Evolutionary conservation across 2,329 filamentous ascomycete genomes (phyloP).

Genomic region (Beauveria caledonica): DNA sequence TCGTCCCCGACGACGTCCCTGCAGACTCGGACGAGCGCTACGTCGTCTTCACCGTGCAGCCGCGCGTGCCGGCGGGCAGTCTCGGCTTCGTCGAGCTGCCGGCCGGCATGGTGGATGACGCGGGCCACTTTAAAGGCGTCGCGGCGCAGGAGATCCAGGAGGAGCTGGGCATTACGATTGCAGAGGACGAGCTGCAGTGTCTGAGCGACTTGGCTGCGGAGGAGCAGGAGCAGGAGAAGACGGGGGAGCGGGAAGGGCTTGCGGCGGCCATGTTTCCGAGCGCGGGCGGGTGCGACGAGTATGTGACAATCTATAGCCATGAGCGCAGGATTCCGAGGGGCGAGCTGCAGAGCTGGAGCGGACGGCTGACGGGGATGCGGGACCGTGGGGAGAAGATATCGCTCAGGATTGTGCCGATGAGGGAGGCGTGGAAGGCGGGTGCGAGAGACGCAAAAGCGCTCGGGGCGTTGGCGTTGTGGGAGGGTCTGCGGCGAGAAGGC

Average conservation of each 20-base stretch:
- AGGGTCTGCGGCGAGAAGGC: slow-evolving; percentile 42
- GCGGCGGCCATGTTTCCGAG: slow-evolving; percentile 48
- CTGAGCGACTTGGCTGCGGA: slow-evolving; percentile 42
- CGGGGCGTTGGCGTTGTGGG: slow-evolving; percentile 49
- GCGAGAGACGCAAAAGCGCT: slow-evolving; percentile 53
- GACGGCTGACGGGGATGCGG: slow-evolving; percentile 48
- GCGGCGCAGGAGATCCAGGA: slow-evolving; percentile 54
- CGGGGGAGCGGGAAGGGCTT: slow-evolving; percentile 29
- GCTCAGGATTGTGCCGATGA: slow-evolving; percentile 48
- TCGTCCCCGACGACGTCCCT: slow-evolving; percentile 42
- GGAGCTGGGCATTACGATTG: slow-evolving; percentile 48
- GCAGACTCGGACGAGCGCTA: slow-evolving; percentile 29
- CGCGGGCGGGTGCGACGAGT: slow-evolving; percentile 53
- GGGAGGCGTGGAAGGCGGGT: slow-evolving; percentile 49
- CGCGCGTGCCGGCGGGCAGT: slow-evolving; percentile 47
- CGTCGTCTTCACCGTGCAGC: slow-evolving; percentile 51
- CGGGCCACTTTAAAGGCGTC: slow-evolving; percentile 45
- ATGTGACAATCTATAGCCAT: slow-evolving; percentile 49
- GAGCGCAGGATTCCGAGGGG: slow-evolving; percentile 42
- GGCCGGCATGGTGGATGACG: slow-evolving; percentile 49
- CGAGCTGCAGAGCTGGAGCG: slow-evolving; percentile 46
- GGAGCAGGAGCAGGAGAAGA: slow-evolving; percentile 19
- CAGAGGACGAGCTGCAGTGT: slow-evolving; percentile 37
- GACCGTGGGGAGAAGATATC: slow-evolving; percentile 55
- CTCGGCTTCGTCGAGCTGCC: slow-evolving; percentile 48